These are phyloP conservation scores for Rhizopus stolonifer DNA, from an alignment of 371 early-diverging fungal genomes.

Conservation along the genomic window DNA sequence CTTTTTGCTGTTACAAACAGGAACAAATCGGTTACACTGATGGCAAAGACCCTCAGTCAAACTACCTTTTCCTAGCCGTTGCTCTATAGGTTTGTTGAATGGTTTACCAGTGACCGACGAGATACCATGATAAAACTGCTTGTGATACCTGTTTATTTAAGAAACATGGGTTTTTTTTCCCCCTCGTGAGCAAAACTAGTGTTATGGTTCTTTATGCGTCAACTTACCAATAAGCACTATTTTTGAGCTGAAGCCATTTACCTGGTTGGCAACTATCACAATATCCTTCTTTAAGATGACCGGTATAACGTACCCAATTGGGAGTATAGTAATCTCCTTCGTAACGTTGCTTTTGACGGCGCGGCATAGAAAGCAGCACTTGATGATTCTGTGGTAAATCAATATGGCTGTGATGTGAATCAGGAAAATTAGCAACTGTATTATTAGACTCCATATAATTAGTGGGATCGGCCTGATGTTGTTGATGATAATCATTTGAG, in stretches of 20 bases:
- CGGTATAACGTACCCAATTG: slow-evolving; percentile 72
- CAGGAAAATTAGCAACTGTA: neutral
- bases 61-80: slow-evolving; percentile 50
- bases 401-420: neutral
- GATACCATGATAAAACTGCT: slow-evolving; percentile 84
- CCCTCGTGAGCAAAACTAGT: no score
- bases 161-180: no score
- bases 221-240: slow-evolving; percentile 86
- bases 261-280: slow-evolving; percentile 80
- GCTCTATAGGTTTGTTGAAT: slow-evolving; percentile 69
- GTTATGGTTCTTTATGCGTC: slow-evolving; percentile 35
- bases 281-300: slow-evolving; percentile 77
- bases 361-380: slow-evolving; percentile 28
- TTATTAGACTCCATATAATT: neutral
- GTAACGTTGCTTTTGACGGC: slow-evolving; percentile 62
- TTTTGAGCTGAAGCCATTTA: slow-evolving; percentile 86
- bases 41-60: slow-evolving; percentile 81
- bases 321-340: slow-evolving; percentile 81
- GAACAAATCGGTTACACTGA: slow-evolving; percentile 76
- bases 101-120: slow-evolving; percentile 78
- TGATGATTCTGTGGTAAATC: slow-evolving; percentile 1
- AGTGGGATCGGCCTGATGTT: neutral
- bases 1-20: slow-evolving; percentile 70
- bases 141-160: slow-evolving; percentile 79
- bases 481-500: neutral